A percentile compares a stretch with the other conserved stretches of the same genome.
phyloP scores from a whole-genome alignment of 2,329 filamentous ascomycete genomes.

The Colletotrichum costaricense region DNA sequence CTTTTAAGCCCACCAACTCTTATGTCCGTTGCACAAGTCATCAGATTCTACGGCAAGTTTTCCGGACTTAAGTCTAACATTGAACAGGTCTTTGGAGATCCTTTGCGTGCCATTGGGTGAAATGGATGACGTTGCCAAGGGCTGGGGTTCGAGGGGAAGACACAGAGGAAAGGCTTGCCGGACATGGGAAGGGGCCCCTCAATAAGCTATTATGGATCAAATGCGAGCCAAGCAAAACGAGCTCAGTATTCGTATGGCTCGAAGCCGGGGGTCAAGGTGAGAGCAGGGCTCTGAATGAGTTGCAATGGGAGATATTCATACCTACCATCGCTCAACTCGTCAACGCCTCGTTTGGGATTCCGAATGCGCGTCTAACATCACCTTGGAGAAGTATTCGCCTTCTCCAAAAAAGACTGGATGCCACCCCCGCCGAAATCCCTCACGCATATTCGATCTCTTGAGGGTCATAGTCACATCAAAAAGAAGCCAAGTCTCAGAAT shows the following conservation, averaged over 20 bases:
- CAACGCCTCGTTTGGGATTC: neutral
- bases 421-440: neutral
- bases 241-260: neutral
- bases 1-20: neutral
- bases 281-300: neutral
- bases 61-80: neutral
- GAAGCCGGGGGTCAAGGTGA: neutral
- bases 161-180: neutral
- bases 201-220: neutral
- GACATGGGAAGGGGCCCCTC: neutral
- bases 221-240: neutral
- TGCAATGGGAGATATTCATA: neutral
- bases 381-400: neutral
- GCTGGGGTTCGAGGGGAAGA: neutral
- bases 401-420: neutral
- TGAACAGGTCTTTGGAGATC: neutral
- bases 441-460: neutral
- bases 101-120: neutral
- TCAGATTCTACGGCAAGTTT: neutral
- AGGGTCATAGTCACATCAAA: neutral
- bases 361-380: neutral
- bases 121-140: neutral
- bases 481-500: slow-evolving; percentile 15
- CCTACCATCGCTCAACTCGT: neutral
- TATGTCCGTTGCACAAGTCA: neutral